Conservation (phyloP, 768 basidiomycete species). For the Boletus subcaerulescens region DNA sequence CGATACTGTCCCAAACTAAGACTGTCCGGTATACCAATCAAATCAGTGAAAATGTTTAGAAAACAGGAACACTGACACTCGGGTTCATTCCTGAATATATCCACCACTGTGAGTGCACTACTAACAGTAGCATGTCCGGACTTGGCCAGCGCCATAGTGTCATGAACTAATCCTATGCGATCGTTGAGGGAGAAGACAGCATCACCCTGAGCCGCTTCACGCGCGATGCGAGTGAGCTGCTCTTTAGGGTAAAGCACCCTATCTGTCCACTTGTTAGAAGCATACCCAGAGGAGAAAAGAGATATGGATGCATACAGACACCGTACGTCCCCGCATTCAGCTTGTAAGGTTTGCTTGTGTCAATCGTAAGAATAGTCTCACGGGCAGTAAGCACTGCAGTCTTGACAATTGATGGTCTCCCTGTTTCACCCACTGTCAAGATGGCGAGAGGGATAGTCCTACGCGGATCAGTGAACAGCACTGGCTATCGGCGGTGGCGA, state of each 20-base stretch:
- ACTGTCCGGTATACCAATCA: slow-evolving; percentile 40
- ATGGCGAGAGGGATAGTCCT: slow-evolving; percentile 84
- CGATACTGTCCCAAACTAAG: slow-evolving; percentile 78
- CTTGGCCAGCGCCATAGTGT: slow-evolving; percentile 74
- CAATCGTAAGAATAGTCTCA: slow-evolving; percentile 65
- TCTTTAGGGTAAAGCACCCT: slow-evolving; percentile 86
- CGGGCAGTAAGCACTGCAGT: slow-evolving; percentile 63
- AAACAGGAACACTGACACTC: slow-evolving; percentile 53
- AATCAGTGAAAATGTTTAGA: not conserved
- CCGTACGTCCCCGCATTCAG: slow-evolving; percentile 87
- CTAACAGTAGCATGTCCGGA: slow-evolving; percentile 79
- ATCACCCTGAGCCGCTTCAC: slow-evolving; percentile 66
- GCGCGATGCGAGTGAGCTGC: slow-evolving; percentile 72
- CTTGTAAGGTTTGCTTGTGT: slow-evolving; percentile 79
- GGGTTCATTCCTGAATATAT: slow-evolving; percentile 66
- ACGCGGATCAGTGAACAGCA: not conserved
- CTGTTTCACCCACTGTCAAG: slow-evolving; percentile 55
- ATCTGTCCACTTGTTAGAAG: slow-evolving; percentile 40
- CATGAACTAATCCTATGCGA: slow-evolving; percentile 84
- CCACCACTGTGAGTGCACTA: slow-evolving; percentile 69
- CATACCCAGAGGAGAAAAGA: not conserved
- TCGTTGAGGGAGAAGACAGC: slow-evolving; percentile 78
- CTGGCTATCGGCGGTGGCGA: not conserved
- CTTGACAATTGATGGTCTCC: slow-evolving; percentile 58
- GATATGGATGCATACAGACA: slow-evolving; percentile 62